Percentiles rank a stretch among this genome's conserved stretches.
phyloP scores from a whole-genome alignment of 1,139 yeast species.

The Geotrichum carabidarum region DNA sequence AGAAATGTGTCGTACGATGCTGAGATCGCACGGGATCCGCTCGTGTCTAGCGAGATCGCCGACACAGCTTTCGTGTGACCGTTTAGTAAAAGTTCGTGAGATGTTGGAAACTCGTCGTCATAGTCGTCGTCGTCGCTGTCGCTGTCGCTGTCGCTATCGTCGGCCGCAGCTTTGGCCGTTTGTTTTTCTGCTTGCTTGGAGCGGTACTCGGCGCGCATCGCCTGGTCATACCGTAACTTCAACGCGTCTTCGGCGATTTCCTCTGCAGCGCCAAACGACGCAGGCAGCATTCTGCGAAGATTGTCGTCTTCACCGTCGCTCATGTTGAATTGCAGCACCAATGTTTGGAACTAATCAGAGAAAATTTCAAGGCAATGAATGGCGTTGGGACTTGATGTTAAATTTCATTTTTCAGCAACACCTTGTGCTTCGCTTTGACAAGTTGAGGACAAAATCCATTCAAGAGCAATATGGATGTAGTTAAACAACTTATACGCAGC shows the following conservation, averaged over 20 bases:
- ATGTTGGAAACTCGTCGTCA: constrained; percentile 33
- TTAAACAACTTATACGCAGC: constrained; percentile 43
- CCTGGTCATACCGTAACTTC: constrained; percentile 6
- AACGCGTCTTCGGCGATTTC: constrained; percentile 4
- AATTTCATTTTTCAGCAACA: background rate
- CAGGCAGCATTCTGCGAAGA: constrained; percentile 8
- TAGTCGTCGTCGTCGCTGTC: constrained; percentile 25
- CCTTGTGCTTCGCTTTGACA: background rate
- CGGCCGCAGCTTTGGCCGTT: background rate
- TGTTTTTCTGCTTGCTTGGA: constrained; percentile 3
- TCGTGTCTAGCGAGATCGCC: constrained; percentile 32
- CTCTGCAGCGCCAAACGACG: constrained; percentile 16
- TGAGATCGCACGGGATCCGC: constrained; percentile 34
- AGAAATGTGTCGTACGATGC: constrained; percentile 34
- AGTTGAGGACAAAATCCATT: background rate
- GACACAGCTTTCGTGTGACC: constrained; percentile 33
- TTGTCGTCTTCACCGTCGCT: constrained; percentile 3
- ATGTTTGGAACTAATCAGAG: background rate
- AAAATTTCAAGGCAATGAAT: background rate
- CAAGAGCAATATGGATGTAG: constrained; percentile 35
- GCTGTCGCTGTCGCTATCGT: constrained; percentile 5
- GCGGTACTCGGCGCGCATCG: constrained; percentile 13
- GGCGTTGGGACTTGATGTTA: background rate
- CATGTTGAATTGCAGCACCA: background rate
- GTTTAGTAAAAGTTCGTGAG: constrained; percentile 33